Evolutionary conservation across 441 rosid genomes (phyloP).

Genomic region (Hura crepitans): DNA sequence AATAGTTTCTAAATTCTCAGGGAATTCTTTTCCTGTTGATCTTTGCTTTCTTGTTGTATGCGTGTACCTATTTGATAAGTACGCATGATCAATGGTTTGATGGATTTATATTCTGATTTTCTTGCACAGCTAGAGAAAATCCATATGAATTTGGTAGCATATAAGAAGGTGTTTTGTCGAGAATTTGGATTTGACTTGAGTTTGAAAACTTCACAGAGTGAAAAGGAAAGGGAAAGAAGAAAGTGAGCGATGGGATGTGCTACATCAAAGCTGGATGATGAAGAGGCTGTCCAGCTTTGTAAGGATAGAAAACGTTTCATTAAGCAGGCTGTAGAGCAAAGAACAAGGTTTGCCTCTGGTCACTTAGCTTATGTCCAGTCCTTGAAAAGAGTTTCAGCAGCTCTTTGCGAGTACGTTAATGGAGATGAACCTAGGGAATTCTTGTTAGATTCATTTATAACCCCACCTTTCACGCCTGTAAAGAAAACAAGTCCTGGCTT

Average conservation of each 20-base stretch:
- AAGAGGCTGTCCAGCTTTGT: conserved; percentile 91
- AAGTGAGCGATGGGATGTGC: conserved; percentile 82
- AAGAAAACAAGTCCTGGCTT: conserved; percentile 59
- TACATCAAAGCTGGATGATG: conserved; percentile 74
- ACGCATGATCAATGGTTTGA: background rate
- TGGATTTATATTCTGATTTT: conserved; percentile 7
- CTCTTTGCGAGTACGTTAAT: conserved; percentile 65
- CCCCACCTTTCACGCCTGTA: conserved; percentile 50
- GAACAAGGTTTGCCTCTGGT: conserved; percentile 70
- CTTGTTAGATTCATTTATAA: conserved; percentile 52
- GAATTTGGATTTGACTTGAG: conserved; percentile 30
- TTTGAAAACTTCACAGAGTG: conserved; percentile 24
- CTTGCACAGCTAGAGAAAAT: conserved; percentile 27
- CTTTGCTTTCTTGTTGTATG: conserved; percentile 6
- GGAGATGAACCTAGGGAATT: conserved; percentile 72
- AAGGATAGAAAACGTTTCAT: conserved; percentile 82
- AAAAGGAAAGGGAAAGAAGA: conserved; percentile 15
- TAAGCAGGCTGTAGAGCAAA: conserved; percentile 81
- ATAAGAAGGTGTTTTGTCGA: conserved; percentile 7
- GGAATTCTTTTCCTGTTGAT: conserved; percentile 18
- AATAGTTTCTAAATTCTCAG: conserved; percentile 6
- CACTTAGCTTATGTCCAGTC: conserved; percentile 85
- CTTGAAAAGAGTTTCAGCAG: conserved; percentile 76
- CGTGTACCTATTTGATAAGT: conserved; percentile 8
- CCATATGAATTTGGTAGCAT: conserved; percentile 40